Evolutionary conservation across 306 rosid species (phyloP).

Genomic region (Prunus persica): Prunus_persica_NCBIv2 NC_034016.1:4692001-4692500

Average conservation of each 20-base stretch:
- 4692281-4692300: constrained; percentile 79
- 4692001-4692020: not conserved
- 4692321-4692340: constrained; percentile 84
- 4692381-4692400: not conserved
- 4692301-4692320: constrained; percentile 85
- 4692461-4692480: not conserved
- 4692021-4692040: not conserved
- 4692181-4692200: not conserved
- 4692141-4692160: not conserved
- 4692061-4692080: not conserved
- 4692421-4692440: not conserved
- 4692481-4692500: not conserved
- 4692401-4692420: not conserved
- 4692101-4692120: not conserved
- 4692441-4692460: not conserved
- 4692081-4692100: not conserved
- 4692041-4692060: not conserved
- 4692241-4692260: constrained; percentile 75
- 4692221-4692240: constrained; percentile 8
- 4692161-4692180: not conserved
- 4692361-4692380: constrained; percentile 12
- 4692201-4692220: constrained; percentile 1
- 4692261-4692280: constrained; percentile 87
- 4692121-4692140: not conserved
- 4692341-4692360: constrained; percentile 55